These are phyloP conservation scores for Monilinia fructicola DNA, from an alignment of 2,329 filamentous ascomycete genomes.

Conservation along the genomic window DNA sequence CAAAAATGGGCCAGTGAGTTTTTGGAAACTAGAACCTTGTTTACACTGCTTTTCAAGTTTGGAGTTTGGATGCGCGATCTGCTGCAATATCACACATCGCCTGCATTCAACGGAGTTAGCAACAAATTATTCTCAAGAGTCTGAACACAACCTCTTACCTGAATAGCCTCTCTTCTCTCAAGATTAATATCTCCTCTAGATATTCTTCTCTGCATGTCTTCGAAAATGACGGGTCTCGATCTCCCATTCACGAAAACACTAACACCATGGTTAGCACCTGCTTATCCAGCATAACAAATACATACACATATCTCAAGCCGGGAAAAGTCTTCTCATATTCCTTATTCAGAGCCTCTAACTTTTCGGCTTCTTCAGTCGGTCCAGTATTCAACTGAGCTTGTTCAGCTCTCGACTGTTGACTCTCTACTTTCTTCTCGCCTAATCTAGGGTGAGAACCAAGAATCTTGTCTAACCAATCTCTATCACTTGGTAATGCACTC, in stretches of 20 bases:
- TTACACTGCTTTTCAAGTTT: slow-evolving; percentile 15
- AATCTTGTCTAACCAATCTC: slow-evolving; percentile 64
- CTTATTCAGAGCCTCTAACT: slow-evolving; percentile 64
- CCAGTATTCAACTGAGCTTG: slow-evolving; percentile 70
- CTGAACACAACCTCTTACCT: slow-evolving; percentile 50
- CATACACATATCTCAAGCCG: slow-evolving; percentile 75
- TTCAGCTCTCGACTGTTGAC: slow-evolving; percentile 75
- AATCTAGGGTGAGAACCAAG: slow-evolving; percentile 80
- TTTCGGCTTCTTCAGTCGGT: slow-evolving; percentile 55
- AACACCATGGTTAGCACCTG: slow-evolving; percentile 28
- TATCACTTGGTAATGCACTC: slow-evolving; percentile 51
- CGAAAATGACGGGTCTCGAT: slow-evolving; percentile 70
- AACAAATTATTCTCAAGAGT: slow-evolving; percentile 7
- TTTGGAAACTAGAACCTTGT: neutral
- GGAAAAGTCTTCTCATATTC: slow-evolving; percentile 82
- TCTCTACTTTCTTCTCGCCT: slow-evolving; percentile 79
- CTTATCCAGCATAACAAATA: neutral
- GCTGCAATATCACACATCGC: slow-evolving; percentile 91
- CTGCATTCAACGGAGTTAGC: slow-evolving; percentile 30
- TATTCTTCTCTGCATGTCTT: slow-evolving; percentile 77
- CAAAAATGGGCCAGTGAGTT: neutral
- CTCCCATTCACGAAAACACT: slow-evolving; percentile 87
- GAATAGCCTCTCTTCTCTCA: slow-evolving; percentile 72
- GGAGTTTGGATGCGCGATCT: slow-evolving; percentile 67
- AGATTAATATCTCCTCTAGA: slow-evolving; percentile 60